Conservation (phyloP, 768 basidiomycete genomes). For the Kwoniella botswanensis region DNA sequence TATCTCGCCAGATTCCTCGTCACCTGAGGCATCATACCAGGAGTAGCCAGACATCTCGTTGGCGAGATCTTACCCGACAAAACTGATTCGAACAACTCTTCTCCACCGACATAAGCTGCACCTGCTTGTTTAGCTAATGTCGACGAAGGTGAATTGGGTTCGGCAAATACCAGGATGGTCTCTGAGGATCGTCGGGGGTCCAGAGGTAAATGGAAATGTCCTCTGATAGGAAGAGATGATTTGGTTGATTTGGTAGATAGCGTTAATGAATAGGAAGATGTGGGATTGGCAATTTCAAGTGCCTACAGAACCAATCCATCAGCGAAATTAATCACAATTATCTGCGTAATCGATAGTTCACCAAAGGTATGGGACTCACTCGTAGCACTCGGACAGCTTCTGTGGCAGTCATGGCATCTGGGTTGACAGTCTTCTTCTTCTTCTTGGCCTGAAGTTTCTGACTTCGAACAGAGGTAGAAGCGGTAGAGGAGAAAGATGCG, state of each 20-base stretch:
- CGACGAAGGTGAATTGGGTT: conserved; percentile 73
- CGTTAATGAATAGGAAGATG: conserved; percentile 76
- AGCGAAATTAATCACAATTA: not conserved
- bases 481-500: conserved; percentile 19
- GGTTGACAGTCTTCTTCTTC: conserved; percentile 39
- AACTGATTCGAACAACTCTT: conserved; percentile 83
- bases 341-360: no score
- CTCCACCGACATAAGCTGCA: conserved; percentile 87
- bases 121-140: conserved; percentile 75
- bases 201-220: conserved; percentile 81
- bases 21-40: conserved; percentile 76
- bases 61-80: conserved; percentile 74
- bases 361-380: no score
- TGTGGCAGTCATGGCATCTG: conserved; percentile 52
- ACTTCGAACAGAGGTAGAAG: conserved; percentile 9
- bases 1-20: conserved; percentile 76
- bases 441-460: conserved; percentile 29
- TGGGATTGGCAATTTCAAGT: conserved; percentile 77
- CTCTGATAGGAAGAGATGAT: conserved; percentile 83
- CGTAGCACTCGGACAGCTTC: conserved; percentile 56
- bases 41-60: conserved; percentile 82
- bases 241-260: conserved; percentile 79
- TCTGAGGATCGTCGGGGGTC: conserved; percentile 71
- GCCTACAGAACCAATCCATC: conserved; percentile 63
- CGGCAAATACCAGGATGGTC: conserved; percentile 90